Evolutionary conservation across 805 yeast genomes (phyloP).

Genomic region (Candida krabiensis): DNA sequence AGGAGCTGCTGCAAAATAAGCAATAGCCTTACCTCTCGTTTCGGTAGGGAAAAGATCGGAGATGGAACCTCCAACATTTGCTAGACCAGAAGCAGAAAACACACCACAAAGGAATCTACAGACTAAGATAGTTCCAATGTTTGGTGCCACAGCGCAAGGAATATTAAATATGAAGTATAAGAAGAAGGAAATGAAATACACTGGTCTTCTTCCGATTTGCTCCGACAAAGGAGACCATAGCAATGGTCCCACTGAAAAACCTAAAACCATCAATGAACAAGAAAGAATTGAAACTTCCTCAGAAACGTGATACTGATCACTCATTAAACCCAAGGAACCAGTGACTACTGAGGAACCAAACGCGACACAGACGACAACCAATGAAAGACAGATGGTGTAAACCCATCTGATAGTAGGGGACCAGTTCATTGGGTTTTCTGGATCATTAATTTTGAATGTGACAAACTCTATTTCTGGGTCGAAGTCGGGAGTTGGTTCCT

Average conservation of each 20-base stretch:
- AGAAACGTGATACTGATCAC: conserved; percentile 66
- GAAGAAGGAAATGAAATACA: conserved; percentile 72
- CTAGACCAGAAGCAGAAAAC: conserved; percentile 77
- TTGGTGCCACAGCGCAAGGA: conserved; percentile 83
- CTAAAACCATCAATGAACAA: conserved; percentile 85
- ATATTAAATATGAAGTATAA: conserved; percentile 78
- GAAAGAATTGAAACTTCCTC: conserved; percentile 76
- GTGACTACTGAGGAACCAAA: conserved; percentile 91
- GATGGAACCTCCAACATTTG: conserved; percentile 87
- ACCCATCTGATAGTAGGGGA: conserved; percentile 50
- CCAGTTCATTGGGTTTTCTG: conserved; percentile 93
- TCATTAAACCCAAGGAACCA: conserved; percentile 74
- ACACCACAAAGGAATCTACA: conserved; percentile 89
- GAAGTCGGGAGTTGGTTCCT: conserved; percentile 31
- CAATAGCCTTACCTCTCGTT: conserved; percentile 86
- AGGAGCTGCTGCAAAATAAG: conserved; percentile 88
- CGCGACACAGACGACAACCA: conserved; percentile 84
- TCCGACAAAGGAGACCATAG: conserved; percentile 90
- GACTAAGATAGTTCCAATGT: conserved; percentile 75
- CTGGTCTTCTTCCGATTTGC: conserved; percentile 81
- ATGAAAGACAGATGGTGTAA: conserved; percentile 67
- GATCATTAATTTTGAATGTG: conserved; percentile 76
- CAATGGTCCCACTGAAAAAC: conserved; percentile 84
- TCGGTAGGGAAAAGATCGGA: conserved; percentile 85
- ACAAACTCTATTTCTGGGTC: conserved; percentile 81